Evolutionary conservation across 306 rosid genomes (phyloP), one percentile per base, ranked within the genome.

Genomic region (Corylus heterophylla): DNA sequence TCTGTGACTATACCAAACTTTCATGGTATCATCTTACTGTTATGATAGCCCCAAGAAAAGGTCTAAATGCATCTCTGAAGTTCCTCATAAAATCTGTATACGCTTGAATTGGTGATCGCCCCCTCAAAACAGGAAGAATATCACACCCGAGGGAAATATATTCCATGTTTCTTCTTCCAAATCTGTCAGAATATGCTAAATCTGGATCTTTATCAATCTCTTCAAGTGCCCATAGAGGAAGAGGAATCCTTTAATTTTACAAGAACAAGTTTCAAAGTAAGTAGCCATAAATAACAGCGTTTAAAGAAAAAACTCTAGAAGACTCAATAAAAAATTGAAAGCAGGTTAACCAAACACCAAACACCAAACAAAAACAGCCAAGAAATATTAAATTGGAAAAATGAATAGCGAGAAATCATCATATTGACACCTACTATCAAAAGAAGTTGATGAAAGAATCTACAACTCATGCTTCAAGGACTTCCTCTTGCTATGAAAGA

Each of bases 81-180:
- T 76, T 77, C 90, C 96, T 90, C 97, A 94, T 92, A 79, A 94
- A 86, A 90, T 94, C 98, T 8, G 90, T 84, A 78, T 94, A 94
- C 12, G 78, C 90, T 86, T 94, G 98, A 77, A 92, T 81, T 18
- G 98, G 98, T 68, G 97, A 88, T 20, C 97, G 97, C 68, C 98
- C 98, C 58, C 80, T 68, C 64, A 94, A 82, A 85, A 94, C 94
- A 59, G 98, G 98, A 82, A 92, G 88, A 70, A 55, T 85, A 84
- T 94, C 98, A 80, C 98, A 94, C 76, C 98, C 98, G 50, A 94
- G 91, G 18, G 97, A 92, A 81, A 94, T 82, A 82, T 92, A 94
- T 71, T 94, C 97, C 77, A 76, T 4, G 85, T 78, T 94, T 87
- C 88, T 89, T 80, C 90, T 89, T 75, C 98, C 98, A 80, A 89